Evolutionary conservation across 2,329 filamentous ascomycete species (phyloP), one percentile per base, ranked within the genome.

Genomic region (Fusarium nygamai): DNA sequence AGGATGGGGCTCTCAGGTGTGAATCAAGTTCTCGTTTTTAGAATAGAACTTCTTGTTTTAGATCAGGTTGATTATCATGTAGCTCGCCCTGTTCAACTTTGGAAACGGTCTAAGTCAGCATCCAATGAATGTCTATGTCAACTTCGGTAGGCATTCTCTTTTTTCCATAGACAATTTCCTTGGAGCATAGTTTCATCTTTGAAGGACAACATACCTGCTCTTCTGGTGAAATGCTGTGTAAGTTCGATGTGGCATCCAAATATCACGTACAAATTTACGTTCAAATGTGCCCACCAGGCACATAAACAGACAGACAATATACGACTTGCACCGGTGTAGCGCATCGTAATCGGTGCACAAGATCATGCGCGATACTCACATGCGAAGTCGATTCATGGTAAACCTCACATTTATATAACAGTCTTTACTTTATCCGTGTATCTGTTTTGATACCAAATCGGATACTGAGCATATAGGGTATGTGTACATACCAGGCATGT

Each of bases 11-110:
- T 69, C 34, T 50, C 47, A 39, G 36, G 46, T 29, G 20, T 24
- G 19, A n/a, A 53, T 61, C 47, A n/a, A 47, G 56, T 46, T 22
- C 48, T 41, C 29, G 56, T 41, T 33, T 43, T 48, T 31, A 36
- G 20, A 44, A 56, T 51, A 67, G 4, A 66, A 22, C 46, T 27
- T 64, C n/a, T 46, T 73, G 58, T 66, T 69, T 31, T 61, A 47
- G 58, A 34, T 38, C 46, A 46, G n/a, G 19, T 36, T 51, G 41
- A 20, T 38, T 20, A 34, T 17, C 20, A 22, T 41, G 20, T 20
- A 38, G 20, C 51, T 56, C 36, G 27, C 27, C 36, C 14, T 41
- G 20, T 19, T 56, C 11, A n/a, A 31, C 14, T 29, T 56, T 17
- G 34, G 14, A 54, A 39, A n/a, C 11, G 16, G 24, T 56, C 12